A percentile compares a stretch with the other conserved stretches of the same genome.
Conservation (phyloP, 2,329 filamentous ascomycete species). For the Bipolaris bicolor region DNA sequence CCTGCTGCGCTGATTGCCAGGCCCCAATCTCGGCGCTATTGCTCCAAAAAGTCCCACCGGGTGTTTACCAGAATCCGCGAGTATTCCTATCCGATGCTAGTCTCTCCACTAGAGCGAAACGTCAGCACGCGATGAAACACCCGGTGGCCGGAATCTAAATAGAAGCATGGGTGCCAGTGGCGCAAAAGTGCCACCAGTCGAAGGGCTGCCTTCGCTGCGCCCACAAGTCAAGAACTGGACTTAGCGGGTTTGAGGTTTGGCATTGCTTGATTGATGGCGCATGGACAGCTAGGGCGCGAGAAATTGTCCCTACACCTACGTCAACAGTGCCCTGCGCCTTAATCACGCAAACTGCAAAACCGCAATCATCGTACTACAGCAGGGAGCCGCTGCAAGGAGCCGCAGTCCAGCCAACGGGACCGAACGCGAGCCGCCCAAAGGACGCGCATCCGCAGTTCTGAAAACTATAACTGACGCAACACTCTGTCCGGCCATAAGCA, state of each 20-base stretch:
- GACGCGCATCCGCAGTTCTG: not conserved
- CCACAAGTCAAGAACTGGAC: conserved; percentile 1
- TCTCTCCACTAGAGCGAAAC: not conserved
- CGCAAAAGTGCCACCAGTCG: conserved; percentile 6
- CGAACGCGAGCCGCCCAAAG: not conserved
- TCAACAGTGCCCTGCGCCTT: not conserved
- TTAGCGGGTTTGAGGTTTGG: conserved; percentile 7
- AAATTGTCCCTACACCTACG: not conserved
- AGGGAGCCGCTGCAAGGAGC: not conserved
- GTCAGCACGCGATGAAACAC: conserved; percentile 10
- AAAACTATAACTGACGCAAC: not conserved
- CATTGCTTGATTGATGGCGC: conserved; percentile 9
- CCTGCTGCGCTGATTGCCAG: conserved; percentile 5
- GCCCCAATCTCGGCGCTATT: conserved; percentile 10
- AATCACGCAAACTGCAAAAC: not conserved
- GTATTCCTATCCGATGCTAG: conserved; percentile 1
- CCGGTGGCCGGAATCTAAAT: conserved; percentile 13
- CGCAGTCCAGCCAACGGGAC: not conserved
- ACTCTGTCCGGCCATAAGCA: not conserved
- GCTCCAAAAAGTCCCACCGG: conserved; percentile 11
- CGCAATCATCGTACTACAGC: not conserved
- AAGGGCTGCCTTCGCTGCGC: not conserved
- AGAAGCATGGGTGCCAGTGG: conserved; percentile 6
- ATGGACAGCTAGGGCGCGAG: not conserved
- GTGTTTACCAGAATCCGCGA: conserved; percentile 11